These are phyloP conservation scores for Thalassiosira livingstoniorum DNA, from an alignment of 352 stramenopile genomes.

Conservation along the genomic window DNA sequence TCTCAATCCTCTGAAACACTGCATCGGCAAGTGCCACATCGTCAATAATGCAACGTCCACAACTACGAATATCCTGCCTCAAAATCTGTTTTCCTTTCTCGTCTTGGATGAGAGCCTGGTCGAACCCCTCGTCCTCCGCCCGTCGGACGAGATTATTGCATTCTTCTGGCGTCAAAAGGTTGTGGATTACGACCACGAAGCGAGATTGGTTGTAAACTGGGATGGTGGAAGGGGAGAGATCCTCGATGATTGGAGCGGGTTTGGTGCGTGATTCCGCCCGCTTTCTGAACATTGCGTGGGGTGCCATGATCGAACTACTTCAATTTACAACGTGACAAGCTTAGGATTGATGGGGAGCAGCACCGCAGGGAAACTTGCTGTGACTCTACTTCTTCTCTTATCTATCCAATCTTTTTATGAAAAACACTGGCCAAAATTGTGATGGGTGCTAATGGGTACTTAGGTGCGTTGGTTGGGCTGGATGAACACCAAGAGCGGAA, in stretches of 20 bases:
- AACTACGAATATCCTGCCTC: conserved; percentile 28
- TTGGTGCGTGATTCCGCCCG: not conserved
- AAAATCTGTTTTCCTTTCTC: conserved; percentile 26
- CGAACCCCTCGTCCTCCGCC: conserved; percentile 52
- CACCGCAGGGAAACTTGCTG: no score
- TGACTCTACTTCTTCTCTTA: no score
- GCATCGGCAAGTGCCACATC: conserved; percentile 30
- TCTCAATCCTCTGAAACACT: conserved; percentile 52
- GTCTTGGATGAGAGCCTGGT: conserved; percentile 48
- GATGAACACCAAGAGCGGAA: no score
- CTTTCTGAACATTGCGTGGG: conserved; percentile 8
- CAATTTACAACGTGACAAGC: no score
- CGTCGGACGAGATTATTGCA: conserved; percentile 46
- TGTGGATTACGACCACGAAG: conserved; percentile 37
- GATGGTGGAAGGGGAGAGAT: conserved; percentile 22
- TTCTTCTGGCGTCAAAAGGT: conserved; percentile 52
- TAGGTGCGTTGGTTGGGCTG: no score
- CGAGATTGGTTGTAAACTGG: conserved; percentile 13
- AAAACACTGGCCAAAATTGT: no score
- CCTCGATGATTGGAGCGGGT: conserved; percentile 4
- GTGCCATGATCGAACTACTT: not conserved
- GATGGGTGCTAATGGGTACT: no score
- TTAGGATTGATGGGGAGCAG: no score
- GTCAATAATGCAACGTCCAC: conserved; percentile 59
- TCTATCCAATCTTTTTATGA: no score